These are phyloP conservation scores for Trichoderma orchidacearum DNA, from an alignment of 495 filamentous ascomycete species.

Conservation along the genomic window DNA sequence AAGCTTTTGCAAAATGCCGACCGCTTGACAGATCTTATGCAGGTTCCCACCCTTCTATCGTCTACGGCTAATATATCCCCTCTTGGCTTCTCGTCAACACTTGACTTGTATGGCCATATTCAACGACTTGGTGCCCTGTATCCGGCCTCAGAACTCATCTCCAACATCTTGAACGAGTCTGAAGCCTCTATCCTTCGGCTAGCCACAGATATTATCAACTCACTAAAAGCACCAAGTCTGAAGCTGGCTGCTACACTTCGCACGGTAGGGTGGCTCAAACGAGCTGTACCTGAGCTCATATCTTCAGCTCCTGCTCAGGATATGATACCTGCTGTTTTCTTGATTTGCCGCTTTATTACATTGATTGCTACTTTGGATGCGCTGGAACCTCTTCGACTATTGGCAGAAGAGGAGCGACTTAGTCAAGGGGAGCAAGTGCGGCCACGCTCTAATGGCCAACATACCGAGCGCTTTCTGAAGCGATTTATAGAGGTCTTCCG, in stretches of 20 bases:
- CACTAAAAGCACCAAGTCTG: constrained; percentile 60
- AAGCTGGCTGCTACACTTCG: constrained; percentile 87
- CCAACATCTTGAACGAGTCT: constrained; percentile 60
- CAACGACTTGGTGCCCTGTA: constrained; percentile 74
- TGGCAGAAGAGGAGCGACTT: constrained; percentile 76
- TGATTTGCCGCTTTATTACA: constrained; percentile 73
- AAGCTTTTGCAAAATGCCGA: constrained; percentile 84
- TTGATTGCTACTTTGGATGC: constrained; percentile 70
- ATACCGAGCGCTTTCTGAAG: constrained; percentile 90
- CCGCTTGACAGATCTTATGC: constrained; percentile 77
- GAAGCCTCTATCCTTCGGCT: constrained; percentile 83
- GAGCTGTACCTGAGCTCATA: constrained; percentile 72
- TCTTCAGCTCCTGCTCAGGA: constrained; percentile 25
- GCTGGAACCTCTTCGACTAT: constrained; percentile 69
- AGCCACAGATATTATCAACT: constrained; percentile 69
- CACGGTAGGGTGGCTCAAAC: constrained; percentile 80
- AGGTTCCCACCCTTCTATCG: constrained; percentile 78
- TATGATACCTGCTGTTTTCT: constrained; percentile 34
- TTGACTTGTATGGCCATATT: constrained; percentile 92
- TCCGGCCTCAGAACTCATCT: constrained; percentile 60
- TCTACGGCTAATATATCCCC: constrained; percentile 34
- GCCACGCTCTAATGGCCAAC: constrained; percentile 65
- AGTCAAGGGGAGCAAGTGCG: constrained; percentile 20
- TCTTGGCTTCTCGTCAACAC: constrained; percentile 70
- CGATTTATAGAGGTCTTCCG: constrained; percentile 95